Percentiles rank a stretch among this genome's conserved stretches.
Conservation (phyloP, 768 basidiomycete genomes). For the Phallus indusiatus region DNA sequence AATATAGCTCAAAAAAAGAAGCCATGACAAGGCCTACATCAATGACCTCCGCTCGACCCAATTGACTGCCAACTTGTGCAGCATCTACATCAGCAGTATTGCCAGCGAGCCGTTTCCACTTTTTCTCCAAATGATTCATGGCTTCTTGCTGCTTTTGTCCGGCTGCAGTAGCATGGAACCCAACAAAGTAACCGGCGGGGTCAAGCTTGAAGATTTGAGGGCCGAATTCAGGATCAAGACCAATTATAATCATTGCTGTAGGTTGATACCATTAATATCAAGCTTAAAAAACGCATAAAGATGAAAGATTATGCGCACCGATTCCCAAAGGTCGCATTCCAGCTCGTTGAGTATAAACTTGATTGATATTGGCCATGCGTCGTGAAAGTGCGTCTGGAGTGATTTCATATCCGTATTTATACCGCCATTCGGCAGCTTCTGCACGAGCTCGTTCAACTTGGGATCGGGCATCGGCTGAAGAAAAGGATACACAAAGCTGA, state of each 20-base stretch:
- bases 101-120: constrained; percentile 92
- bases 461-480: constrained; percentile 78
- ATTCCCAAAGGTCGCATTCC: constrained; percentile 96
- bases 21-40: constrained; percentile 49
- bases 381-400: constrained; percentile 94
- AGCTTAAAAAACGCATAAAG: neutral
- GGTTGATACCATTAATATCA: neutral
- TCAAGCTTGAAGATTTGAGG: constrained; percentile 99
- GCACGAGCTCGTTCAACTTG: constrained; percentile 79
- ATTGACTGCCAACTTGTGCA: constrained; percentile 58
- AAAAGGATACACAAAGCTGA: neutral
- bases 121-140: constrained; percentile 97
- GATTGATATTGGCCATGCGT: constrained; percentile 94
- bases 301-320: constrained; percentile 36
- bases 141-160: constrained; percentile 98
- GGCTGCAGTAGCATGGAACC: constrained; percentile 93
- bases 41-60: constrained; percentile 73
- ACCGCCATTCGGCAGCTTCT: constrained; percentile 88
- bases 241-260: constrained; percentile 92
- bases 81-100: constrained; percentile 45
- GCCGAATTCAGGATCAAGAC: constrained; percentile 80
- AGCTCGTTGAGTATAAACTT: constrained; percentile 96
- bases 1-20: neutral
- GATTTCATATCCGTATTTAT: constrained; percentile 98
- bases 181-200: constrained; percentile 97